Evolutionary conservation across 495 filamentous ascomycete genomes (phyloP).

Genomic region (Penicillium herquei): DNA sequence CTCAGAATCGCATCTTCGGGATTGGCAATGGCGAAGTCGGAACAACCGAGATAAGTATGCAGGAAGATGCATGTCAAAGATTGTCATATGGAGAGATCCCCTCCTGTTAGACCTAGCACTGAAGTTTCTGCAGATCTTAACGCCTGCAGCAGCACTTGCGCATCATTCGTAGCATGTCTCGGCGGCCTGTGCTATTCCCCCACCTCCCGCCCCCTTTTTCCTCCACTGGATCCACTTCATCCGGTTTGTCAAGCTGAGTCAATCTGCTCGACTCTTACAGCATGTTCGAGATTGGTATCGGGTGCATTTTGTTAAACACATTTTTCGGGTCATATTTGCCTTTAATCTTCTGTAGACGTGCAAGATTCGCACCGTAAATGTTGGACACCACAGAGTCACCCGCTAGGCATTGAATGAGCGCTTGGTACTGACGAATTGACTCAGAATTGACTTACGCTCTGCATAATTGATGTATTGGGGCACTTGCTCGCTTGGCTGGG

Average conservation of each 20-base stretch:
- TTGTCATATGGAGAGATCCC: too few species aligned
- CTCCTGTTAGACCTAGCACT: too few species aligned
- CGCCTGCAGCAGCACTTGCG: too few species aligned
- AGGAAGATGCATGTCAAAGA: not conserved
- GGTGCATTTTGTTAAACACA: constrained; percentile 50
- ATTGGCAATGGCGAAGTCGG: too few species aligned
- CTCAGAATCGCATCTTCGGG: too few species aligned
- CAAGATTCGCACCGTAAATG: constrained; percentile 47
- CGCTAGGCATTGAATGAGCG: constrained; percentile 11
- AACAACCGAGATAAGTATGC: not conserved
- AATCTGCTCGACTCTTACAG: not conserved
- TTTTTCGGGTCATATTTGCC: constrained; percentile 55
- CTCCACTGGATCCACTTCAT: too few species aligned
- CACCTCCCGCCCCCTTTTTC: too few species aligned
- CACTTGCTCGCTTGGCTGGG: constrained; percentile 12
- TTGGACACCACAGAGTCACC: constrained; percentile 34
- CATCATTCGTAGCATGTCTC: too few species aligned
- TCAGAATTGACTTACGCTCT: constrained; percentile 32
- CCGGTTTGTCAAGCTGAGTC: not conserved
- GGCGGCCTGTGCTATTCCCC: too few species aligned
- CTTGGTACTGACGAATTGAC: not conserved
- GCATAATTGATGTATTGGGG: constrained; percentile 45
- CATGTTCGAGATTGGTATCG: constrained; percentile 7
- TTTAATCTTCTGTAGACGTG: constrained; percentile 45
- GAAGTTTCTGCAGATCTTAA: too few species aligned